Percentiles rank a stretch among this genome's conserved stretches.
Conservation (phyloP, 2,329 filamentous ascomycete genomes). For the Nigrospora osmanthi region DNA sequence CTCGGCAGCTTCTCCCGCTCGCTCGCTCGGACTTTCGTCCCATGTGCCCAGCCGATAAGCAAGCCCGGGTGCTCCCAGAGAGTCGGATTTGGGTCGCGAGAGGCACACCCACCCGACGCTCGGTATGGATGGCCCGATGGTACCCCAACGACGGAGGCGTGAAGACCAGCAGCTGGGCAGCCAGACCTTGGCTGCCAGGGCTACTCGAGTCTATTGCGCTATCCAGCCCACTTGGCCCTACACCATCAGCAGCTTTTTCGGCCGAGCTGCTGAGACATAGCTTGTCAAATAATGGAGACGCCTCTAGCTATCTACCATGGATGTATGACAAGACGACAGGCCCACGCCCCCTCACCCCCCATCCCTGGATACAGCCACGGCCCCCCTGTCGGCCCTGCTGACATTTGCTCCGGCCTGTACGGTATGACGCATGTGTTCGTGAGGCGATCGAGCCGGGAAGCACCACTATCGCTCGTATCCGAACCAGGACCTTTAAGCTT, state of each 20-base stretch:
- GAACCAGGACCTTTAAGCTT: slow-evolving; percentile 4
- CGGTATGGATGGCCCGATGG: no score
- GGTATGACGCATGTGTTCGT: slow-evolving; percentile 18
- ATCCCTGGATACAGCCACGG: neutral
- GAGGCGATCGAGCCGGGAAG: slow-evolving; percentile 1
- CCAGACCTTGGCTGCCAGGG: no score
- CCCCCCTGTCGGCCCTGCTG: slow-evolving; percentile 6
- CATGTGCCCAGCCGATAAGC: no score
- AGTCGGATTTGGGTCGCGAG: no score
- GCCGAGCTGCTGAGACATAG: slow-evolving; percentile 14
- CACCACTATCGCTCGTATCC: slow-evolving; percentile 4
- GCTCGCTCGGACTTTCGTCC: no score
- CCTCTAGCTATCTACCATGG: slow-evolving; percentile 6
- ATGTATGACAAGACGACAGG: slow-evolving; percentile 12
- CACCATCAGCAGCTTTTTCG: slow-evolving; percentile 5
- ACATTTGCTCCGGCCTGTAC: slow-evolving; percentile 8
- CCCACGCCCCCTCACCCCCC: neutral
- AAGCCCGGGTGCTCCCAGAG: no score
- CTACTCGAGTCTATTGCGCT: neutral
- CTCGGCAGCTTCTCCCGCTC: no score
- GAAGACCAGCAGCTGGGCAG: no score
- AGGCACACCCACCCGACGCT: no score
- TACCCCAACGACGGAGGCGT: no score
- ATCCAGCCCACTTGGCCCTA: slow-evolving; percentile 1
- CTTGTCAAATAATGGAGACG: neutral